Conservation (phyloP, 139 green algal genomes). For the Gonium pectorale region DNA sequence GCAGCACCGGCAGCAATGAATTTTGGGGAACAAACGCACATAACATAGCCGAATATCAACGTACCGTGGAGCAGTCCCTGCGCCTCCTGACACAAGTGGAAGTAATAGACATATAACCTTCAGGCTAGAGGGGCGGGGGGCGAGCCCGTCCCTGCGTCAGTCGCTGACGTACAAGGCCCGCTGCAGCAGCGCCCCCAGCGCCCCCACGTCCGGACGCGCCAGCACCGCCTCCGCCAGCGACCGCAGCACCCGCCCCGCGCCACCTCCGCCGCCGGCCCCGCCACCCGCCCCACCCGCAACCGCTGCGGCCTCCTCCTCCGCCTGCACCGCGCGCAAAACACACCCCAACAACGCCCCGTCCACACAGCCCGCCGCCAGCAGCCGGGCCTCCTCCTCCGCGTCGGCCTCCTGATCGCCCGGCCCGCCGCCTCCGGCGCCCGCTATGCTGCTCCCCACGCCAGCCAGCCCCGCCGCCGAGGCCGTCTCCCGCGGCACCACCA, state of each 20-base stretch:
- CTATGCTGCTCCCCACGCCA: background rate
- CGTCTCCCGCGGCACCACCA: constrained; percentile 21
- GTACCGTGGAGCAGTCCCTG: no score
- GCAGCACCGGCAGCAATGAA: no score
- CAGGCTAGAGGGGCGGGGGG: no score
- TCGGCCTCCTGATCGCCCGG: background rate
- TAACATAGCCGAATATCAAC: no score
- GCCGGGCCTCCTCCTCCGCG: constrained; percentile 10
- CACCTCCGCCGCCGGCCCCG: background rate
- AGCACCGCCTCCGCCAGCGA: constrained; percentile 1
- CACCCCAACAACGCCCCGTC: constrained; percentile 2
- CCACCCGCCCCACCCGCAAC: background rate
- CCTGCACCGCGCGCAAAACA: background rate
- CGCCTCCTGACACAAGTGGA: no score
- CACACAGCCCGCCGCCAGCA: background rate
- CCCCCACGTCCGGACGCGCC: background rate
- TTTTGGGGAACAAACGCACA: no score
- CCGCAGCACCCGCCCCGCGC: constrained; percentile 5
- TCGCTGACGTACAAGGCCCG: no score
- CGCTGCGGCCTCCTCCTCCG: background rate
- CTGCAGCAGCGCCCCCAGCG: constrained; percentile 13
- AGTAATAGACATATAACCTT: no score
- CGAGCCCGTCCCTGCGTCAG: no score
- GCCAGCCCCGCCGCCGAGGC: constrained; percentile 1
- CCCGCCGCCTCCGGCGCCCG: background rate